Conservation (phyloP, 768 basidiomycete genomes). For the Epithele typhae region DNA sequence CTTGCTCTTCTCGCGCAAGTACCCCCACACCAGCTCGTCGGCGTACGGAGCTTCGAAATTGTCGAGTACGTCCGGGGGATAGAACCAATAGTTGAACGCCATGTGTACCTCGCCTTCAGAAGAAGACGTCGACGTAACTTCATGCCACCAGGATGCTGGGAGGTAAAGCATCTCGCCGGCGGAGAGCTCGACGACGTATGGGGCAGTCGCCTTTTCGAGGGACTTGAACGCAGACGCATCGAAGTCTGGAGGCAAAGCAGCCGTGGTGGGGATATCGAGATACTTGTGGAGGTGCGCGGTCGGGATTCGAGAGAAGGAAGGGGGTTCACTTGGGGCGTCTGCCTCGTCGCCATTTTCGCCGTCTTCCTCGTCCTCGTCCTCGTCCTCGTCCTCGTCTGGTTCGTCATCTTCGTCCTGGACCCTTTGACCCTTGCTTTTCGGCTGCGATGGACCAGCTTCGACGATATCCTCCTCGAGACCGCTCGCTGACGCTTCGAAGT, state of each 20-base stretch:
- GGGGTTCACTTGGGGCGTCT: slow-evolving; percentile 18
- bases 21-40: slow-evolving; percentile 24
- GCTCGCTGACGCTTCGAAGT: too few relatives aligned
- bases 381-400: neutral
- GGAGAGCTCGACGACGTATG: slow-evolving; percentile 25
- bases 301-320: slow-evolving; percentile 29
- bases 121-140: slow-evolving; percentile 25
- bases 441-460: neutral
- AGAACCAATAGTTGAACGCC: slow-evolving; percentile 33
- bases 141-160: slow-evolving; percentile 31
- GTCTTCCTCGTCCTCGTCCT: slow-evolving; percentile 1
- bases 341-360: slow-evolving; percentile 6
- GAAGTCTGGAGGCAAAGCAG: slow-evolving; percentile 9
- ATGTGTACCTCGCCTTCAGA: slow-evolving; percentile 19
- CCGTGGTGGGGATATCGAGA: slow-evolving; percentile 23
- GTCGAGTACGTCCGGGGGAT: slow-evolving; percentile 25
- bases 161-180: slow-evolving; percentile 31
- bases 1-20: slow-evolving; percentile 18
- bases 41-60: slow-evolving; percentile 23
- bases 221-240: slow-evolving; percentile 14
- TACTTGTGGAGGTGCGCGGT: slow-evolving; percentile 24
- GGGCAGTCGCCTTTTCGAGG: slow-evolving; percentile 17
- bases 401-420: slow-evolving; percentile 1
- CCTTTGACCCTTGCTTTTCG: neutral
- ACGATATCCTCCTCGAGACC: slow-evolving; percentile 5